Evolutionary conservation across 441 rosid species (phyloP).

Genomic region (Arabidopsis hybrid): DNA sequence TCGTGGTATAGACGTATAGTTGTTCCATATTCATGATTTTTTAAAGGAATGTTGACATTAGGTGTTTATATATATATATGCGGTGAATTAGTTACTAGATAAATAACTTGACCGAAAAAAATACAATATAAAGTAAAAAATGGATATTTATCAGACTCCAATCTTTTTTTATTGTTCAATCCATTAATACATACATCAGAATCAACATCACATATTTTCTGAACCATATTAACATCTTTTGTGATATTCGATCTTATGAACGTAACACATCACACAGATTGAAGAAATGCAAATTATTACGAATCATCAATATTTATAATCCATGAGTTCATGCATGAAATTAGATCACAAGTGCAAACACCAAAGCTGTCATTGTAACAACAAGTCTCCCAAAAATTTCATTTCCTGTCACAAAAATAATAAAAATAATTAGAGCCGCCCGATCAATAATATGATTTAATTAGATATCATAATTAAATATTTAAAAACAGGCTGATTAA

Average conservation of each 20-base stretch:
- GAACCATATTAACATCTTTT: not conserved
- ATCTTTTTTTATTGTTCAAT: not conserved
- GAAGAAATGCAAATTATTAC: not conserved
- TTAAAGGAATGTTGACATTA: not conserved
- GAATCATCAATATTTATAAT: not conserved
- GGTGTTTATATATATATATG: too few species aligned
- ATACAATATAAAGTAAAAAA: not conserved
- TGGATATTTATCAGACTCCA: not conserved
- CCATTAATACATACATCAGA: not conserved
- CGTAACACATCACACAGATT: not conserved
- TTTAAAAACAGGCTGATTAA: not conserved
- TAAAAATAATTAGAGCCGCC: not conserved
- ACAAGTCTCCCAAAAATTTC: conserved; percentile 15
- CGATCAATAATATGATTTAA: not conserved
- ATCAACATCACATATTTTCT: too few species aligned
- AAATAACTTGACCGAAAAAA: too few species aligned
- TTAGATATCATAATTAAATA: not conserved
- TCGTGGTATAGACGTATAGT: not conserved
- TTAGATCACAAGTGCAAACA: conserved; percentile 30
- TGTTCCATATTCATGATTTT: not conserved
- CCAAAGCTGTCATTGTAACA: conserved; percentile 3
- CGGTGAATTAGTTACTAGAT: too few species aligned
- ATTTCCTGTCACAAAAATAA: conserved; percentile 19
- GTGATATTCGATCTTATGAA: conserved; percentile 1
- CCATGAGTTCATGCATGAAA: not conserved